phyloP scores from a whole-genome alignment of 2,329 filamentous ascomycete genomes.

The Ophiostoma piceae region DNA sequence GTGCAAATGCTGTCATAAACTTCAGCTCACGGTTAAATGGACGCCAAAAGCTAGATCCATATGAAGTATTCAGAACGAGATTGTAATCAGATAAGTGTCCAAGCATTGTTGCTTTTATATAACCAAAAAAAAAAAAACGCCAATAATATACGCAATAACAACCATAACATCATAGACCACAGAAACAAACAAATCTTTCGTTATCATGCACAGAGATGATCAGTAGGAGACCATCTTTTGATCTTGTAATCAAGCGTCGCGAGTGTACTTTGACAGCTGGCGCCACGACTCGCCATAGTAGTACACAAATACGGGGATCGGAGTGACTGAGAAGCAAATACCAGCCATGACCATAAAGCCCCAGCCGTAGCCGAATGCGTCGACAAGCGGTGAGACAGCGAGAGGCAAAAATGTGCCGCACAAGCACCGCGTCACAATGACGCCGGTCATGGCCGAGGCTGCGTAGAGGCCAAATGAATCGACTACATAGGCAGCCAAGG shows the following conservation, averaged over 20 bases:
- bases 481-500: constrained; percentile 51
- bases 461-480: constrained; percentile 53
- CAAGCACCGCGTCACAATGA: constrained; percentile 52
- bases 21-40: background rate
- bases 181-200: background rate
- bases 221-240: background rate
- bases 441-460: constrained; percentile 52
- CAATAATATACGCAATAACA: background rate
- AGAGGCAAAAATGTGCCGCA: constrained; percentile 55
- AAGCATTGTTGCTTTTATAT: background rate
- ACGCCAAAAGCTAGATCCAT: background rate
- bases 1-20: background rate
- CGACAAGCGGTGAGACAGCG: constrained; percentile 43
- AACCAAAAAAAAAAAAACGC: background rate
- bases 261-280: constrained; percentile 46
- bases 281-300: constrained; percentile 50
- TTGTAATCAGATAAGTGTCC: background rate
- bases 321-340: constrained; percentile 41
- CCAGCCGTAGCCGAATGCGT: constrained; percentile 47
- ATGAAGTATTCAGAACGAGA: background rate
- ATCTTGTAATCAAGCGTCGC: constrained; percentile 29
- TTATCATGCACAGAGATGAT: background rate
- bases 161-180: background rate
- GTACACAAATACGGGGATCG: constrained; percentile 48
- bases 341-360: constrained; percentile 44